Conservation (phyloP, 768 basidiomycete species). For the Suillus luteus region DNA sequence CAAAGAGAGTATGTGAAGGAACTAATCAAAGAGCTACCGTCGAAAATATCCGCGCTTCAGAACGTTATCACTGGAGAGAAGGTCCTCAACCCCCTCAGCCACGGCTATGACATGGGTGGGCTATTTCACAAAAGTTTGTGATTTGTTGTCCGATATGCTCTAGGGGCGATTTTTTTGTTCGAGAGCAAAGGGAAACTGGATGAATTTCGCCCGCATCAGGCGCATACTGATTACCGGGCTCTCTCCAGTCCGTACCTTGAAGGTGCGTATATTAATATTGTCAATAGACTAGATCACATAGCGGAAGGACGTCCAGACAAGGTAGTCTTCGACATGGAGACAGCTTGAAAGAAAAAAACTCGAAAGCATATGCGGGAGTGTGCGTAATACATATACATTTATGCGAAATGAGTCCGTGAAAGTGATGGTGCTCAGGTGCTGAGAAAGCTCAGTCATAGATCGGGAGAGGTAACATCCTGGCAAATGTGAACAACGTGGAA, state of each 20-base stretch:
- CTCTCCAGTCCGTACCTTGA: constrained; percentile 7
- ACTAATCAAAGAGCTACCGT: constrained; percentile 9
- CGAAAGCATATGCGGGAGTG: neutral
- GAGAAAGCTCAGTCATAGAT: constrained; percentile 58
- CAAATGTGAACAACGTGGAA: constrained; percentile 14
- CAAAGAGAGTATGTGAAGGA: constrained; percentile 15
- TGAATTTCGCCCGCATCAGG: constrained; percentile 12
- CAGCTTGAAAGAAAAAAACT: neutral
- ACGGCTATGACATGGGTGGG: constrained; percentile 18
- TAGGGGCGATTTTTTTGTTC: constrained; percentile 18
- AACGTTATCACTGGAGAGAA: constrained; percentile 15
- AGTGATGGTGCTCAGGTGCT: neutral
- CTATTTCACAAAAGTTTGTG: neutral
- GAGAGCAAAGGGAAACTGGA: constrained; percentile 16
- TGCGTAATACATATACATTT: neutral
- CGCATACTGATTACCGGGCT: constrained; percentile 12
- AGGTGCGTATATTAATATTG: constrained; percentile 10
- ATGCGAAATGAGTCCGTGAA: constrained; percentile 4
- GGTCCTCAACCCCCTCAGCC: constrained; percentile 11
- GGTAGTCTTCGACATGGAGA: constrained; percentile 9
- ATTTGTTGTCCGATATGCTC: constrained; percentile 1
- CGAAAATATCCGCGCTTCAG: constrained; percentile 15
- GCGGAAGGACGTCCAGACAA: constrained; percentile 6
- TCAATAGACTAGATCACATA: neutral
- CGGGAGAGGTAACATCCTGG: constrained; percentile 65